Evolutionary conservation across 140 eudicot genomes (phyloP).

Genomic region (Stevia rebaudiana): DNA sequence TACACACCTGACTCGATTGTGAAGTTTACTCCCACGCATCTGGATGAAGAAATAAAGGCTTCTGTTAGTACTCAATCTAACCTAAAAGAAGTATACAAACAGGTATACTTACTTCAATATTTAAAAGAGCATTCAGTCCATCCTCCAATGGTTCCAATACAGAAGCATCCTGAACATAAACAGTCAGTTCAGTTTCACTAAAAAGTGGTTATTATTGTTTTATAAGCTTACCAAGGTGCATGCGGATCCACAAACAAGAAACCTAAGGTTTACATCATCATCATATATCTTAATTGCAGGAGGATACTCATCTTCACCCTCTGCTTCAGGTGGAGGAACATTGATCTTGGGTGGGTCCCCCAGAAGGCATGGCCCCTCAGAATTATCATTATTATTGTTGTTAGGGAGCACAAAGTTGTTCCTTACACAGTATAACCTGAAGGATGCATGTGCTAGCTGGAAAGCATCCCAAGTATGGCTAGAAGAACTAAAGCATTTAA

Average conservation of each 20-base stretch:
- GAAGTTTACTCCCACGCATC: slow-evolving; percentile 97
- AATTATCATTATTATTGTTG: slow-evolving; percentile 30
- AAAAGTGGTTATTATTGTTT: neutral
- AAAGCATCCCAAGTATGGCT: slow-evolving; percentile 98
- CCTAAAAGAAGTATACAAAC: neutral
- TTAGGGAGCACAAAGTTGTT: slow-evolving; percentile 48
- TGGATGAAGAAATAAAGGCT: slow-evolving; percentile 35
- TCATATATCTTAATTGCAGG: slow-evolving; percentile 90
- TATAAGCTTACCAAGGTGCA: slow-evolving; percentile 59
- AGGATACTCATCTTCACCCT: slow-evolving; percentile 60
- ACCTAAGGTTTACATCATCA: slow-evolving; percentile 65
- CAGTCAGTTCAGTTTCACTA: neutral
- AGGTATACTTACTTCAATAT: slow-evolving; percentile 71
- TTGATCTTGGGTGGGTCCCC: slow-evolving; percentile 88
- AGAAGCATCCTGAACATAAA: slow-evolving; percentile 55
- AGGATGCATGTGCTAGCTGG: slow-evolving; percentile 85
- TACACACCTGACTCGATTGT: slow-evolving; percentile 80
- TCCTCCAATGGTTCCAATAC: slow-evolving; percentile 74
- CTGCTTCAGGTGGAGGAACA: slow-evolving; percentile 60
- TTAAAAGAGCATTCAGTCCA: slow-evolving; percentile 91
- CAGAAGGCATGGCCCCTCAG: slow-evolving; percentile 67
- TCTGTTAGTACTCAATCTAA: slow-evolving; percentile 11
- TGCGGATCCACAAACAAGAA: slow-evolving; percentile 78
- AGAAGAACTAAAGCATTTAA: slow-evolving; percentile 44
- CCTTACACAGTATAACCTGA: slow-evolving; percentile 58